phyloP scores from a whole-genome alignment of 148 eudicot species.

The Cornus kousa region DNA sequence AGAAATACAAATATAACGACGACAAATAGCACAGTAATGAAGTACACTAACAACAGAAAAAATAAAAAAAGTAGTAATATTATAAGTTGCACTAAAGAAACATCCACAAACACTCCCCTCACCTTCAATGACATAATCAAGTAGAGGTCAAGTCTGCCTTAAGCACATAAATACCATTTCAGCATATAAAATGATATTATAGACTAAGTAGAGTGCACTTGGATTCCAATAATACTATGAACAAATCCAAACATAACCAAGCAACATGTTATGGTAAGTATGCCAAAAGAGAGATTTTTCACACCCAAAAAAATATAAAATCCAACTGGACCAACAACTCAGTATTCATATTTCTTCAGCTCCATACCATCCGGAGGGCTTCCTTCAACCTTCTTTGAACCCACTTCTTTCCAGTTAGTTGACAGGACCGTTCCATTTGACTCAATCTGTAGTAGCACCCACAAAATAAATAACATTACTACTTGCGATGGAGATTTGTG shows the following conservation, averaged over 20 bases:
- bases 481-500: background rate
- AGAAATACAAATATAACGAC: no score
- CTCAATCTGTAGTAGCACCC: slow-evolving; percentile 42
- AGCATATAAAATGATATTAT: background rate
- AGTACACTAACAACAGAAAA: no score
- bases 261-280: background rate
- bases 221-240: background rate
- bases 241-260: background rate
- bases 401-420: slow-evolving; percentile 78
- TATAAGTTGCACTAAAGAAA: no score
- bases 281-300: background rate
- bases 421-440: slow-evolving; percentile 75
- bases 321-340: background rate
- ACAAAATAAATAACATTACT: background rate
- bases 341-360: slow-evolving; percentile 70
- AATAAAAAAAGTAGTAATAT: no score
- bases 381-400: slow-evolving; percentile 61
- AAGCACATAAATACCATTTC: no score
- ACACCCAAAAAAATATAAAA: background rate
- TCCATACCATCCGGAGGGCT: slow-evolving; percentile 74
- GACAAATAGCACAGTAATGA: no score
- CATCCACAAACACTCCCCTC: no score
- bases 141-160: no score
- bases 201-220: no score
- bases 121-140: no score